phyloP scores from a whole-genome alignment of 2,329 filamentous ascomycete genomes.

The Thelonectria blattea region DNA sequence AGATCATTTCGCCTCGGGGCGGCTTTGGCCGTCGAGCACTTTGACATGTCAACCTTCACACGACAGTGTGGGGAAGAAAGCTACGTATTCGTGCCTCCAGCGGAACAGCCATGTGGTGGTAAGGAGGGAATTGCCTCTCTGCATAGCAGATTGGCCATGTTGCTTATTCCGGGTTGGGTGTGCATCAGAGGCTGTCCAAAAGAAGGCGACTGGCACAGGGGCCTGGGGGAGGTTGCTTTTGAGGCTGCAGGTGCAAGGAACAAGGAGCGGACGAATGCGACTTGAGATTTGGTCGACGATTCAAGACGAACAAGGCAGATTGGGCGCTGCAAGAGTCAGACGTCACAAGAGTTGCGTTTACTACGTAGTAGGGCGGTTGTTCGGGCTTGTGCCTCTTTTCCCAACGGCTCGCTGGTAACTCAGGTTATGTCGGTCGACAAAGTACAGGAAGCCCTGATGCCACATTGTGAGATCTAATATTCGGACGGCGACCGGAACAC shows the following conservation, averaged over 20 bases:
- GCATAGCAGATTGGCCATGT: not conserved
- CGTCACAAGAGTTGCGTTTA: not conserved
- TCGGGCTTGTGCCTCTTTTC: not conserved
- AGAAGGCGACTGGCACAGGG: constrained; percentile 1
- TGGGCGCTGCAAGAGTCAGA: too few species aligned
- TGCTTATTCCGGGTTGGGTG: not conserved
- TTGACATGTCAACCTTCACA: constrained; percentile 10
- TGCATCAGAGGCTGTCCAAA: not conserved
- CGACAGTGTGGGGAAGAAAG: constrained; percentile 15
- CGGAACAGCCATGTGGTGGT: constrained; percentile 10
- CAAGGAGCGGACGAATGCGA: not conserved
- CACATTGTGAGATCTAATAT: not conserved
- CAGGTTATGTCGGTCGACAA: too few species aligned
- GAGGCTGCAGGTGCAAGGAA: constrained; percentile 10
- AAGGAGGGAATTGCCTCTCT: not conserved
- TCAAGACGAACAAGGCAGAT: not conserved
- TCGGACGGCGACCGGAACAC: not conserved
- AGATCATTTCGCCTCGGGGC: constrained; percentile 2
- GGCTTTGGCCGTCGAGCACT: constrained; percentile 9
- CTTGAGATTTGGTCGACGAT: not conserved
- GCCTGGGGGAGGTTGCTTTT: not conserved
- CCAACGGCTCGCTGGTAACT: too few species aligned
- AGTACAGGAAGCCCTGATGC: too few species aligned
- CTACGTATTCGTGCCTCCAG: constrained; percentile 3
- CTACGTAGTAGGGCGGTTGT: too few species aligned